Evolutionary conservation across 2,329 filamentous ascomycete species (phyloP).

Genomic region (Hortaea werneckii): DNA sequence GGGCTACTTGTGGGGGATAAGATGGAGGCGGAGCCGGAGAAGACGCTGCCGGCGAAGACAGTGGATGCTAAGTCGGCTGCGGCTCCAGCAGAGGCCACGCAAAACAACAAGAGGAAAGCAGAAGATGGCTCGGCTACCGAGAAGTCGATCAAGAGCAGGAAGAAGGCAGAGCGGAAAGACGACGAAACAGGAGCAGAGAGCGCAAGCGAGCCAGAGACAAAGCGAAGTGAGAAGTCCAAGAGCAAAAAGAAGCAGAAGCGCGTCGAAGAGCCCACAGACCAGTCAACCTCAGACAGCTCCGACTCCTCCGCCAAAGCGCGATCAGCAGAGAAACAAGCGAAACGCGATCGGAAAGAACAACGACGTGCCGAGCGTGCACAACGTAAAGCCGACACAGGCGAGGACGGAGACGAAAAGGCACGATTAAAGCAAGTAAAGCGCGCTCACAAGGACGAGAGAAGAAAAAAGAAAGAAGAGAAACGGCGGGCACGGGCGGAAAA

Average conservation of each 20-base stretch:
- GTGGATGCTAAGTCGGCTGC: constrained; percentile 32
- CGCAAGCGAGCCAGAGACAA: background rate
- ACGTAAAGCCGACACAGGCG: background rate
- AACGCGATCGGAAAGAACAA: constrained; percentile 4
- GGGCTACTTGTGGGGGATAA: constrained; percentile 58
- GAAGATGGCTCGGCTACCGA: background rate
- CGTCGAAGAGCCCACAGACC: constrained; percentile 8
- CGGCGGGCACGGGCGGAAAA: constrained; percentile 36
- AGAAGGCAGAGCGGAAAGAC: constrained; percentile 20
- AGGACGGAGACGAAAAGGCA: constrained; percentile 14
- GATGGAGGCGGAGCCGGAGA: constrained; percentile 28
- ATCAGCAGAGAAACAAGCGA: constrained; percentile 3
- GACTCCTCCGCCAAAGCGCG: background rate
- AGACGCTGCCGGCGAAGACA: constrained; percentile 8
- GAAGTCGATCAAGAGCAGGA: constrained; percentile 19
- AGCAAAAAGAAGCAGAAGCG: too few species aligned
- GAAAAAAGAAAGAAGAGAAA: constrained; percentile 42
- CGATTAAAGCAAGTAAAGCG: constrained; percentile 37
- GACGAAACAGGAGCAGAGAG: background rate
- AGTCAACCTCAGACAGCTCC: constrained; percentile 3
- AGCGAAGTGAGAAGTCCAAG: constrained; percentile 22
- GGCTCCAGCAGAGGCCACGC: constrained; percentile 33
- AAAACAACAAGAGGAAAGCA: constrained; percentile 33
- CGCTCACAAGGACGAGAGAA: constrained; percentile 34
- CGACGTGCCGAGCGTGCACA: constrained; percentile 1